A percentile compares a stretch with the other conserved stretches of the same genome.
Evolutionary conservation across 768 basidiomycete species (phyloP).

Genomic region (Suillus ampliporus): DNA sequence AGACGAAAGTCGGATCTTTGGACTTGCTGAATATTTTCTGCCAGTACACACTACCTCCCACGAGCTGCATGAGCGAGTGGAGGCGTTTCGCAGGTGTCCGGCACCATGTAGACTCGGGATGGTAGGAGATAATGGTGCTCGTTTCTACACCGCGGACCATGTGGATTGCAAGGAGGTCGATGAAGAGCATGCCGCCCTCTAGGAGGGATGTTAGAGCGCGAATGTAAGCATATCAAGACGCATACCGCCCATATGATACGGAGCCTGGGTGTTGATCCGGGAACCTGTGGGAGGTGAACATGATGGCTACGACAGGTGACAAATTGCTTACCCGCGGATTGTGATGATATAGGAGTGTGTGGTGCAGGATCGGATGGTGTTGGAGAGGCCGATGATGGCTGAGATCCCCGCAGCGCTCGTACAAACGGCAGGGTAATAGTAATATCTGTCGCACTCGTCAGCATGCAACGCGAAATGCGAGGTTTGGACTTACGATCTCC

Average conservation of each 20-base stretch:
- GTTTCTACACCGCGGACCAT: slow-evolving; percentile 44
- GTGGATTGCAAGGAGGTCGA: slow-evolving; percentile 60
- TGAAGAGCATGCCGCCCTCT: slow-evolving; percentile 31
- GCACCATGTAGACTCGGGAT: slow-evolving; percentile 25
- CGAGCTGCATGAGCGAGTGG: slow-evolving; percentile 34
- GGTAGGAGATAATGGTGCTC: slow-evolving; percentile 36
- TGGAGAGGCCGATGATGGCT: background rate
- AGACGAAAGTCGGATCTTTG: slow-evolving; percentile 59
- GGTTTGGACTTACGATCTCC: slow-evolving; percentile 57
- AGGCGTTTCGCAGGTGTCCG: slow-evolving; percentile 29
- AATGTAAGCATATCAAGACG: slow-evolving; percentile 7
- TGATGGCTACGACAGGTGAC: slow-evolving; percentile 13
- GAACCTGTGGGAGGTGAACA: background rate
- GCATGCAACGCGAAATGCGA: background rate
- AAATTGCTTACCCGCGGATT: background rate
- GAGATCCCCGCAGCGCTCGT: slow-evolving; percentile 40
- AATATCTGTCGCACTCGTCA: slow-evolving; percentile 46
- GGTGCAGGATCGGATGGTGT: background rate
- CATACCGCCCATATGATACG: slow-evolving; percentile 46
- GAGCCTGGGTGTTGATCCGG: slow-evolving; percentile 59
- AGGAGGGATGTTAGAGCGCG: slow-evolving; percentile 5
- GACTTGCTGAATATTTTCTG: slow-evolving; percentile 27
- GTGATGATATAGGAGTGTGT: background rate
- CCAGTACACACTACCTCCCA: slow-evolving; percentile 40
- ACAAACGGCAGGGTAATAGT: slow-evolving; percentile 61